Conservation (phyloP, 1,284 basidiomycete species). For the Ganoderma sinense region DNA sequence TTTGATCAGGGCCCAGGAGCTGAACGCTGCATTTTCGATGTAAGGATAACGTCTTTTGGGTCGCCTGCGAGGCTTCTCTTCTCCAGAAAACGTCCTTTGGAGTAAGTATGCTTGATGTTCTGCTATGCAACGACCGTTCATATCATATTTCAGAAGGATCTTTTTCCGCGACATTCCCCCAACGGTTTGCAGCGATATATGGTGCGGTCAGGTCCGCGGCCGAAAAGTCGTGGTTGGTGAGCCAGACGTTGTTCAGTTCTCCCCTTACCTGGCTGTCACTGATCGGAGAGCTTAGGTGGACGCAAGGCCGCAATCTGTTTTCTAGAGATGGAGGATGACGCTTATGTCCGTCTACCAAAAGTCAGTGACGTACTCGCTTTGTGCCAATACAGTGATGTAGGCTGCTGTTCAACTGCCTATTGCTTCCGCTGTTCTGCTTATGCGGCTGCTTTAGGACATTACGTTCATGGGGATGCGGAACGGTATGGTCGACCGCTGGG, state of each 20-base stretch:
- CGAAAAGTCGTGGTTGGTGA: conserved; percentile 21
- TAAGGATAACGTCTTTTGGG: conserved; percentile 25
- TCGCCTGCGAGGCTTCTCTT: conserved; percentile 24
- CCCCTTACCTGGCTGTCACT: neutral
- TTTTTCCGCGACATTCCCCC: conserved; percentile 25
- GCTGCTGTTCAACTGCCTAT: neutral
- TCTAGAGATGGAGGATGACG: conserved; percentile 17
- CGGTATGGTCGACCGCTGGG: conserved; percentile 25
- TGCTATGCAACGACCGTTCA: neutral
- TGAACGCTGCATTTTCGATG: neutral
- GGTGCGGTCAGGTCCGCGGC: conserved; percentile 22
- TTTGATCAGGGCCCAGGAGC: neutral
- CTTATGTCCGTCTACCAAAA: conserved; percentile 15
- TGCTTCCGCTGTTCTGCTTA: too few species aligned
- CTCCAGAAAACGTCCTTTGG: conserved; percentile 11
- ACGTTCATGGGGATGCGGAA: conserved; percentile 25
- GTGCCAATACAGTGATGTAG: conserved; percentile 19
- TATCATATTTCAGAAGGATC: conserved; percentile 8
- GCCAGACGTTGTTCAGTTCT: neutral
- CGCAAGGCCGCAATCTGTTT: conserved; percentile 19
- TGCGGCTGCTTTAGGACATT: conserved; percentile 13
- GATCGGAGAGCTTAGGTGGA: conserved; percentile 13
- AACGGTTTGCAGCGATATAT: conserved; percentile 22
- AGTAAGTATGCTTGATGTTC: conserved; percentile 20
- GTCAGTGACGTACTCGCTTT: conserved; percentile 25